Percentiles rank a stretch among this genome's conserved stretches.
These are phyloP conservation scores for Diaporthe aspalathi DNA, from an alignment of 2,329 filamentous ascomycete species.

Conservation along the genomic window DNA sequence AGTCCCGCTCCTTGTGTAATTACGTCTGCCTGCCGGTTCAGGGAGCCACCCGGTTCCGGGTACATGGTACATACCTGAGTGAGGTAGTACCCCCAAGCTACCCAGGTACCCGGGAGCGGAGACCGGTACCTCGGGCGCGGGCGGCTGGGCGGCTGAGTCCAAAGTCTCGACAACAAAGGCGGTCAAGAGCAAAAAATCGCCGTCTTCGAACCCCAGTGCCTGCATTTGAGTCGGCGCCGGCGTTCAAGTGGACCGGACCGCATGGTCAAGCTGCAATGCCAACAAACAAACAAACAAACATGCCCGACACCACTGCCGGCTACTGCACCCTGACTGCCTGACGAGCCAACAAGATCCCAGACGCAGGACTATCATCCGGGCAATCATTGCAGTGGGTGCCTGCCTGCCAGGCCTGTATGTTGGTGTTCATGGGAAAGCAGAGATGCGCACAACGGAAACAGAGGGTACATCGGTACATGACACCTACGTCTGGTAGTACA, in stretches of 20 bases:
- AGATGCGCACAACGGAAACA: no score
- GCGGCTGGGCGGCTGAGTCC: slow-evolving; percentile 1
- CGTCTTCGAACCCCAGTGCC: slow-evolving; percentile 25
- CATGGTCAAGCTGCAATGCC: slow-evolving; percentile 33
- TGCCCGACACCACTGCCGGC: slow-evolving; percentile 7
- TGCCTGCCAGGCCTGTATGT: neutral
- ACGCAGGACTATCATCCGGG: neutral
- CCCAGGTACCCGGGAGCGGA: neutral
- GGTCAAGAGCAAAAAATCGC: slow-evolving; percentile 11
- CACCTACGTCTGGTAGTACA: no score
- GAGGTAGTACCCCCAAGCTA: neutral
- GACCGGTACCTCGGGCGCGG: neutral
- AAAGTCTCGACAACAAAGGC: slow-evolving; percentile 26
- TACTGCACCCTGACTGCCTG: neutral
- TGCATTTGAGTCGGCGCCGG: slow-evolving; percentile 15
- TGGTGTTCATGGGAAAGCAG: no score
- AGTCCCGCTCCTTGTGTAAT: slow-evolving; percentile 21
- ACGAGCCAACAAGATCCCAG: neutral
- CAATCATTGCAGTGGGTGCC: neutral
- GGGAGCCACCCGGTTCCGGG: neutral
- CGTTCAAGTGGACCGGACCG: slow-evolving; percentile 32
- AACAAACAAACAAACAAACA: slow-evolving; percentile 33
- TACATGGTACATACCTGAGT: no score
- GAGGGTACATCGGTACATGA: no score
- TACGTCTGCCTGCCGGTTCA: slow-evolving; percentile 27